These are phyloP conservation scores for Aspergillus udagawae DNA, from an alignment of 2,329 filamentous ascomycete genomes.

Conservation along the genomic window DNA sequence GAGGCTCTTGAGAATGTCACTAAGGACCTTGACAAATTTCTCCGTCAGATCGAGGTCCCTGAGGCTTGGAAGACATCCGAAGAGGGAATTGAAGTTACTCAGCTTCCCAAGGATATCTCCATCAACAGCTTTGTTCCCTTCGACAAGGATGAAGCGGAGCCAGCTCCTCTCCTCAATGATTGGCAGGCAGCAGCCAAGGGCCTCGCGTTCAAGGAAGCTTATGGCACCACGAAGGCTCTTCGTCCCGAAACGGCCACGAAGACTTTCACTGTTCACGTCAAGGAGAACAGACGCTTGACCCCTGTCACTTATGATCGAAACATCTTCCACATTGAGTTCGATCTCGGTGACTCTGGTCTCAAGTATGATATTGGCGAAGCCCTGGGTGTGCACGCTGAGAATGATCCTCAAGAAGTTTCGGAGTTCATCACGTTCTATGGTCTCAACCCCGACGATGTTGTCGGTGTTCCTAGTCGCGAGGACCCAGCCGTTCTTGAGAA, in stretches of 20 bases:
- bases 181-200: conserved; percentile 86
- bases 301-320: conserved; percentile 88
- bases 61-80: conserved; percentile 74
- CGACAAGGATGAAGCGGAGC: conserved; percentile 69
- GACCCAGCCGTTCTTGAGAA: conserved; percentile 71
- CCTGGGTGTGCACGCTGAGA: conserved; percentile 92
- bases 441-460: conserved; percentile 73
- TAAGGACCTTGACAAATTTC: conserved; percentile 60
- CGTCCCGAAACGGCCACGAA: conserved; percentile 83
- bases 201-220: conserved; percentile 91
- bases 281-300: conserved; percentile 92
- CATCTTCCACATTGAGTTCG: conserved; percentile 99
- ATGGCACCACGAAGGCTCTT: conserved; percentile 66
- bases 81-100: conserved; percentile 34
- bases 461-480: conserved; percentile 87
- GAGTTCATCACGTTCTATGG: conserved; percentile 90
- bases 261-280: conserved; percentile 83
- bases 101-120: conserved; percentile 62
- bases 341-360: conserved; percentile 83
- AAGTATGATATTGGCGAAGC: conserved; percentile 97
- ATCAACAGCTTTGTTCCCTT: conserved; percentile 79
- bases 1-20: conserved; percentile 60
- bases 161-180: conserved; percentile 62
- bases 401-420: conserved; percentile 72
- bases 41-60: conserved; percentile 72